phyloP scores from a whole-genome alignment of 2,329 filamentous ascomycete species.

The Sporothrix dimorphospora region DNA sequence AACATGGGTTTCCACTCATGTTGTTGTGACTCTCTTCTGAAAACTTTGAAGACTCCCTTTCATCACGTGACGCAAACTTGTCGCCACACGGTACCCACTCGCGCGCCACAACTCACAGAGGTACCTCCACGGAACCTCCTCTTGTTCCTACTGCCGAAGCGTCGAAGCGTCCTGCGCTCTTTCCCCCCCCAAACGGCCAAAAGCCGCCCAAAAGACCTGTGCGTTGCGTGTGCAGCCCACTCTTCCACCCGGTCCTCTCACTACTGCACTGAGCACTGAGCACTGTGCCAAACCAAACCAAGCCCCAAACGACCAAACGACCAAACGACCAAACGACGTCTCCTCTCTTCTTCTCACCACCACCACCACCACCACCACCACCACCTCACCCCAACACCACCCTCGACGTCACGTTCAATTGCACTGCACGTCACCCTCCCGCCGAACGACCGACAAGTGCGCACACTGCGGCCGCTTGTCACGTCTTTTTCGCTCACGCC shows the following conservation, averaged over 20 bases:
- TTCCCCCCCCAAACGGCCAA: not conserved
- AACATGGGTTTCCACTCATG: not conserved
- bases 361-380: not conserved
- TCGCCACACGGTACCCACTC: conserved; percentile 19
- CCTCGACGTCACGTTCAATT: not conserved
- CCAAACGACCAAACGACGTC: conserved; percentile 6
- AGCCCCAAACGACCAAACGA: not conserved
- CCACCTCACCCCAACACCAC: not conserved
- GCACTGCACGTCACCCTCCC: not conserved
- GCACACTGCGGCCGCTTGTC: not conserved
- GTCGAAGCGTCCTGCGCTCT: not conserved
- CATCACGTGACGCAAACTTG: not conserved
- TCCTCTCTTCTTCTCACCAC: not conserved
- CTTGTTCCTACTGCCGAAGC: not conserved
- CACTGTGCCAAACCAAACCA: not conserved
- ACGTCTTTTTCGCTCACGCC: not conserved
- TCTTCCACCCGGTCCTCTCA: not conserved
- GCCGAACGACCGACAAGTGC: not conserved
- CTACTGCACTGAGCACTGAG: not conserved
- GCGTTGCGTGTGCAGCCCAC: not conserved
- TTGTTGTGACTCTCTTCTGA: too few species aligned
- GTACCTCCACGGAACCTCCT: conserved; percentile 19
- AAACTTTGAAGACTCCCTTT: too few species aligned
- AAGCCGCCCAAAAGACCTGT: not conserved
- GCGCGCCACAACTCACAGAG: not conserved